Evolutionary conservation across 2,329 filamentous ascomycete genomes (phyloP).

Genomic region (Aspergillus sp.): DNA sequence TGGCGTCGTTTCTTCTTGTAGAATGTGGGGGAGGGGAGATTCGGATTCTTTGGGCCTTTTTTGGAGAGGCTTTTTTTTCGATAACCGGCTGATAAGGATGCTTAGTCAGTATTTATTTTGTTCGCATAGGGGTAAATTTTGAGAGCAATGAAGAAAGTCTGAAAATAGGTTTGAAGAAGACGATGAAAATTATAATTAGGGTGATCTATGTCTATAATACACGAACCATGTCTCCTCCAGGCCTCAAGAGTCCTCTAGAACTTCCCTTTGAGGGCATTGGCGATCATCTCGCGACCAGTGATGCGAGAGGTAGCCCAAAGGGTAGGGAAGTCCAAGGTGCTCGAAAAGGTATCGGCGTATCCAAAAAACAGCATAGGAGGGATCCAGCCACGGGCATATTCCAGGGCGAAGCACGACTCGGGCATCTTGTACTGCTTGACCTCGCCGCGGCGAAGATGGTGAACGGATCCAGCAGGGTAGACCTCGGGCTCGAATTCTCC

Average conservation of each 20-base stretch:
- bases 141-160: not conserved
- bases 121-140: slow-evolving; percentile 18
- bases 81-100: slow-evolving; percentile 20
- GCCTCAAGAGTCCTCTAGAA: slow-evolving; percentile 52
- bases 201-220: slow-evolving; percentile 9
- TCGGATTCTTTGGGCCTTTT: slow-evolving; percentile 1
- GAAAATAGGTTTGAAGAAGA: not conserved
- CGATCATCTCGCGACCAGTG: slow-evolving; percentile 76
- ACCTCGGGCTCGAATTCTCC: slow-evolving; percentile 43
- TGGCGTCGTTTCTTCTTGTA: slow-evolving; percentile 42
- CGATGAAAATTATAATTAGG: slow-evolving; percentile 7
- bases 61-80: slow-evolving; percentile 1
- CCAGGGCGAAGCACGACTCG: slow-evolving; percentile 43
- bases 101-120: slow-evolving; percentile 24
- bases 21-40: slow-evolving; percentile 16
- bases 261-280: slow-evolving; percentile 73
- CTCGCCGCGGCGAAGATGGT: slow-evolving; percentile 61
- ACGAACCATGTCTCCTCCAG: slow-evolving; percentile 1
- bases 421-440: slow-evolving; percentile 71
- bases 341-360: slow-evolving; percentile 77
- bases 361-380: slow-evolving; percentile 92
- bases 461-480: slow-evolving; percentile 44
- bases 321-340: slow-evolving; percentile 83
- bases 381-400: slow-evolving; percentile 72
- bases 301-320: slow-evolving; percentile 77